Evolutionary conservation across 2,329 filamentous ascomycete species (phyloP).

Genomic region (Tolypocladium tropicale): DNA sequence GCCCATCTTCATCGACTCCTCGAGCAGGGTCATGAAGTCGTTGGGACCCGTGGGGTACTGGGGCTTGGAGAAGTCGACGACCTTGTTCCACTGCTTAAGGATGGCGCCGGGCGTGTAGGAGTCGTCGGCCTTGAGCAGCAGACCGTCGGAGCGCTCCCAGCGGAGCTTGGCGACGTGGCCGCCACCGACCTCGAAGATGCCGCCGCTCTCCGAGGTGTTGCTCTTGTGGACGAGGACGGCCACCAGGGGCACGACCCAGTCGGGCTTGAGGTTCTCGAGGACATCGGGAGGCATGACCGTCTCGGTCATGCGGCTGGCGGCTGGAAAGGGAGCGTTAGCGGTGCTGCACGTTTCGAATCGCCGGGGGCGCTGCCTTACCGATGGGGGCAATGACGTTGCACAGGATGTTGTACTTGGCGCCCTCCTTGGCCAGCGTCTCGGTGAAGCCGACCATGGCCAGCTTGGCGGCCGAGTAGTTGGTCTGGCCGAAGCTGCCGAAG

Average conservation of each 20-base stretch:
- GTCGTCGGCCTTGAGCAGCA: conserved; percentile 80
- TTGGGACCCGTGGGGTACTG: conserved; percentile 77
- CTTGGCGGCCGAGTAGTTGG: conserved; percentile 96
- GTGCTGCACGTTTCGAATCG: no score
- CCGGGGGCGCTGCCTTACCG: conserved; percentile 29
- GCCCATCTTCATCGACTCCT: conserved; percentile 70
- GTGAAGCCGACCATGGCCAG: conserved; percentile 93
- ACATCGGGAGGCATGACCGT: conserved; percentile 95
- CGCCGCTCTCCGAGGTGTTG: conserved; percentile 72
- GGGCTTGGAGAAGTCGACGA: conserved; percentile 72
- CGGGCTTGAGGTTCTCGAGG: conserved; percentile 73
- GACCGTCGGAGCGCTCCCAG: conserved; percentile 88
- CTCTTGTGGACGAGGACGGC: conserved; percentile 79
- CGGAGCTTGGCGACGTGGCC: conserved; percentile 87
- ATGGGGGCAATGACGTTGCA: conserved; percentile 93
- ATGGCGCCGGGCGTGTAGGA: conserved; percentile 81
- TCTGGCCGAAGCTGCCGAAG: conserved; percentile 91
- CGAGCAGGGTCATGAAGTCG: conserved; percentile 78
- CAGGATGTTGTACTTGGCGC: conserved; percentile 94
- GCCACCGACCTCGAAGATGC: conserved; percentile 89
- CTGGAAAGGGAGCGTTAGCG: conserved; percentile 26
- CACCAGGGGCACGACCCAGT: conserved; percentile 91
- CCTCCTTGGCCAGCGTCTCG: conserved; percentile 96
- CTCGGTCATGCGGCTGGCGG: conserved; percentile 89
- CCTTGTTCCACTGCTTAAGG: conserved; percentile 78